Evolutionary conservation across 2,329 filamentous ascomycete genomes (phyloP), one percentile per base, ranked within the genome.

Genomic region (Monilinia polystroma): DNA sequence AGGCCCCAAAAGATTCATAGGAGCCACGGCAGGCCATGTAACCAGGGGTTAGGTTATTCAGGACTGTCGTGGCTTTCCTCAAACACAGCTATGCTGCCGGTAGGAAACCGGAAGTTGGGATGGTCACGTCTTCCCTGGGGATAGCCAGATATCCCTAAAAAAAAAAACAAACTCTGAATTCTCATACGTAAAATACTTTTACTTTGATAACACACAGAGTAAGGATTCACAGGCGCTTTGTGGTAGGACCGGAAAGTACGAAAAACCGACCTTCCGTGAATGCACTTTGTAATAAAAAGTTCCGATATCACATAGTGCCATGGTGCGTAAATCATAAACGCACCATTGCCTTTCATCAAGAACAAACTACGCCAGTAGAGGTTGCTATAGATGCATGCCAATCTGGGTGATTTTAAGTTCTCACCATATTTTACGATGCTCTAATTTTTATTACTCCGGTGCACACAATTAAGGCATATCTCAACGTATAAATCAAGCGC

Each of bases 51-150:
- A 23, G 23, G 57, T 47, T 43, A 29, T 10, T 32, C 10, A n/a
- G 29, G 20, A 16, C 16, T 47, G 20, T 35, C 10, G 18, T 55
- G 18, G 10, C 12, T 14, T 16, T 3, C 4, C 14, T 11, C 12
- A 49, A 52, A 64, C 49, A 43, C 43, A 47, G 29, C 53, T 43
- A 45, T 32, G 26, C 4, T 20, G 18, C 5, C 32, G 56, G 43
- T 20, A 45, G 20, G 7, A n/a, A 16, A 64, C 69, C 66, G 68
- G 74, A 78, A 78, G 77, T 76, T 79, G 79, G 81, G 80, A 80
- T 82, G 81, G 81, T 83, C 81, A 80, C 81, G 81, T 80, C 80
- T 81, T 79, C 75, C 76, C 59, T 20, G 51, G 47, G 57, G 51
- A 58, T 70, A 47, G 55, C 70, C 70, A 69, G 69, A 68, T 53